These are phyloP conservation scores for Bacterosira constricta DNA, from an alignment of 108 stramenopile genomes.

Conservation along the genomic window DNA sequence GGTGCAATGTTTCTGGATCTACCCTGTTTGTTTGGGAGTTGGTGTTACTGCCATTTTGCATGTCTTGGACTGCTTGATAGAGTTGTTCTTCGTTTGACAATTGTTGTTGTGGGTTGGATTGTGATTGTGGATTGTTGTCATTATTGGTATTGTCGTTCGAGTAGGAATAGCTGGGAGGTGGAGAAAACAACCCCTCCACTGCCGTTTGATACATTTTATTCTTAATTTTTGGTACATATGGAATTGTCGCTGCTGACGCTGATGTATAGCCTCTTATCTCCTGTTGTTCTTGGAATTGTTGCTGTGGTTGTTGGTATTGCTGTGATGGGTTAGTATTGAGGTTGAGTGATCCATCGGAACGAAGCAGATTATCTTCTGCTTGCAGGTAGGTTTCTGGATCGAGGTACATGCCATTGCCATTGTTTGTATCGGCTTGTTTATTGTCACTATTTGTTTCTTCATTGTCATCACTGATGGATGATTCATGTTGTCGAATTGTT, in stretches of 20 bases:
- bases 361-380: constrained; percentile 5
- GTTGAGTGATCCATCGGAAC: constrained; percentile 19
- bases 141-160: not conserved
- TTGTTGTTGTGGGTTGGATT: not conserved
- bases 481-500: too few relatives aligned
- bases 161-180: constrained; percentile 22
- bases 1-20: constrained; percentile 32
- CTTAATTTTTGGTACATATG: constrained; percentile 1
- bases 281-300: too few relatives aligned
- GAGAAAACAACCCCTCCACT: constrained; percentile 25
- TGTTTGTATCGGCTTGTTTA: not conserved
- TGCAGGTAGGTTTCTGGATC: constrained; percentile 12
- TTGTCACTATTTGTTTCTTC: not conserved
- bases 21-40: not conserved
- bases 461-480: too few relatives aligned
- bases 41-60: constrained; percentile 1
- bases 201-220: constrained; percentile 23
- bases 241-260: not conserved
- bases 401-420: constrained; percentile 2
- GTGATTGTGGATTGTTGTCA: not conserved
- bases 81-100: constrained; percentile 30
- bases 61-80: constrained; percentile 2
- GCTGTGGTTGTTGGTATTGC: not conserved
- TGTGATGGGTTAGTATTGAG: not conserved
- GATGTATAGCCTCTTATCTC: too few relatives aligned